phyloP scores from a whole-genome alignment of 345 rosid genomes.

The Kernera saxatilis region DNA sequence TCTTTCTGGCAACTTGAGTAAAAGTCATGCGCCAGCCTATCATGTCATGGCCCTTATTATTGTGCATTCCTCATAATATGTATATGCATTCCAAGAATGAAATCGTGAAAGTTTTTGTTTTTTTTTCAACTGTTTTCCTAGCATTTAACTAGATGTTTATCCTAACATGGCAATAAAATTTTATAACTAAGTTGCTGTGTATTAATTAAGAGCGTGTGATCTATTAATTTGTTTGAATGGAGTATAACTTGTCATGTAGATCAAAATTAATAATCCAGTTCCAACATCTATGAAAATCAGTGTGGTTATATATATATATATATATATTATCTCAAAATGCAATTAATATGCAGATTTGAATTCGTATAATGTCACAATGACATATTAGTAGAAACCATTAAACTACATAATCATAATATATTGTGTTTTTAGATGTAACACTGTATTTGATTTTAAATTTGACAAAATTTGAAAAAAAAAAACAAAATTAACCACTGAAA shows the following conservation, averaged over 20 bases:
- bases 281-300: neutral
- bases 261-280: neutral
- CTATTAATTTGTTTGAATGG: too few species aligned
- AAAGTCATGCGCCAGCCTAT: constrained; percentile 27
- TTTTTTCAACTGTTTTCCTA: neutral
- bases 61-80: neutral
- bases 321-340: too few species aligned
- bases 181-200: too few species aligned
- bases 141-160: neutral
- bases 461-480: too few species aligned
- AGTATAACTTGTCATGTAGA: neutral
- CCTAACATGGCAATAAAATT: too few species aligned
- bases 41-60: neutral
- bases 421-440: neutral
- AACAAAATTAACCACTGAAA: neutral
- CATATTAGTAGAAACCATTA: too few species aligned
- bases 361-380: too few species aligned
- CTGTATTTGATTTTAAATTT: neutral
- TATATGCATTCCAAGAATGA: neutral
- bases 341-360: too few species aligned
- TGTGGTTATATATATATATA: too few species aligned
- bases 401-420: too few species aligned
- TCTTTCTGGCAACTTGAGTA: constrained; percentile 20
- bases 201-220: too few species aligned
- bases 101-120: neutral